Conservation (phyloP, 2,329 filamentous ascomycete species). For the Lasiodiplodia gonubiensis region DNA sequence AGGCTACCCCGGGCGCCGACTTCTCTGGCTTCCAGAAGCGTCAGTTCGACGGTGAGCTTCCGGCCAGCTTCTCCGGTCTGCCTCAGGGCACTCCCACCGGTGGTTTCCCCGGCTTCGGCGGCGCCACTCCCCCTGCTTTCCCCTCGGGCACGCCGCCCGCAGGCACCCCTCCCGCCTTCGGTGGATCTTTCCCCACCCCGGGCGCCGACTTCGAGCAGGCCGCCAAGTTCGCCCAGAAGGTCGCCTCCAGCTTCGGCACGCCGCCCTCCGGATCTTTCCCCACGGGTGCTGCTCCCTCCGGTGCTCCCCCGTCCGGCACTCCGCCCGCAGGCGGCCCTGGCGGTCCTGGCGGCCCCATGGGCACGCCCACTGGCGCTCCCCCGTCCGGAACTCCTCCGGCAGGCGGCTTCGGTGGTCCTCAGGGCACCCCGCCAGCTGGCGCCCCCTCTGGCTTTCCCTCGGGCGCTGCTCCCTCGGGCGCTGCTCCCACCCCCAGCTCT, state of each 20-base stretch:
- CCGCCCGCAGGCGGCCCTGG: background rate
- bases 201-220: constrained; percentile 15
- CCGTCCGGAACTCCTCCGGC: background rate
- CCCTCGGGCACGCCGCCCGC: background rate
- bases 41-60: background rate
- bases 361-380: background rate
- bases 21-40: constrained; percentile 1
- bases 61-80: background rate
- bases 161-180: background rate
- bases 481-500: background rate
- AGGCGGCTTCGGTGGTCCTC: background rate
- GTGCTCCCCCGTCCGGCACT: background rate
- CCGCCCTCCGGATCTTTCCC: background rate
- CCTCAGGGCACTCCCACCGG: background rate
- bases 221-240: constrained; percentile 13
- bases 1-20: background rate
- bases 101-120: background rate
- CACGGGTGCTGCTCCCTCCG: background rate
- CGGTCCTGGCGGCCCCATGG: background rate
- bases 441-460: background rate
- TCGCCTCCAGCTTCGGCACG: constrained; percentile 10
- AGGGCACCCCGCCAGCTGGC: background rate
- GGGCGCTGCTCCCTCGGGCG: background rate
- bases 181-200: background rate
- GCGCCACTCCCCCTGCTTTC: background rate